Base-by-base conservation (phyloP, 441 rosid genomes). In the Erodium texanum region DNA sequence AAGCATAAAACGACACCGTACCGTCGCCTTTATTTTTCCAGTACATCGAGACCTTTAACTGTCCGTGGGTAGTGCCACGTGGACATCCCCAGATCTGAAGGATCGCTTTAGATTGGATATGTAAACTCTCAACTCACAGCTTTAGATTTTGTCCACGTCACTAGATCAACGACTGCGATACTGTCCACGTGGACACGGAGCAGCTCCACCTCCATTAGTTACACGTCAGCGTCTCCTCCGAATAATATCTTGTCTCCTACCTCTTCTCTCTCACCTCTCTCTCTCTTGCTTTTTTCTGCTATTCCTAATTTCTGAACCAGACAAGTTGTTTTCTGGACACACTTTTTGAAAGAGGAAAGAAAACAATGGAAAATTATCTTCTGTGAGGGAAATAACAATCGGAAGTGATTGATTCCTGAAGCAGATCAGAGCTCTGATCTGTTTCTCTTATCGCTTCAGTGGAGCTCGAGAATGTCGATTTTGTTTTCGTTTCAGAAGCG, bases 191-290 rank as follows among this genome's bases (percentile, higher is more conserved):
- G 8, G 7, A 29, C 65, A 12, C 48, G 16, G 11, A 66, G 58
- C 41, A 32, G 56, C 70, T 67, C 66, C 71, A 76, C 79, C 84
- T 69, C 73, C 75, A 66, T 20, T 70, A 64, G 48, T 29, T 70
- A 78, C 87, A 85, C 77, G 86, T 81, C 85, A 82, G 63, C 76
- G 36, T 20, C n/a, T n/a, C 71, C 36, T 41, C 48, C 48, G 48
- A 41, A 66, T 77, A 83, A 79, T 80, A 83, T 82, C 82, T 84
- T 75, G 79, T 54, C 77, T 41, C 48, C 48, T 41, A 41, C 48
- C 12, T 9, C 9, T 9, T 41, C 48, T 41, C 48, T 27, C 29
- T 27, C 29, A 27, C 4, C 29, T 27, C 1, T 27, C 29, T 27
- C 29, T 27, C 29, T 27, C 29, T 27, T 27, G 4, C 29, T 27